phyloP scores from a whole-genome alignment of 768 basidiomycete genomes.

The Agrocybe chaxingu region DNA sequence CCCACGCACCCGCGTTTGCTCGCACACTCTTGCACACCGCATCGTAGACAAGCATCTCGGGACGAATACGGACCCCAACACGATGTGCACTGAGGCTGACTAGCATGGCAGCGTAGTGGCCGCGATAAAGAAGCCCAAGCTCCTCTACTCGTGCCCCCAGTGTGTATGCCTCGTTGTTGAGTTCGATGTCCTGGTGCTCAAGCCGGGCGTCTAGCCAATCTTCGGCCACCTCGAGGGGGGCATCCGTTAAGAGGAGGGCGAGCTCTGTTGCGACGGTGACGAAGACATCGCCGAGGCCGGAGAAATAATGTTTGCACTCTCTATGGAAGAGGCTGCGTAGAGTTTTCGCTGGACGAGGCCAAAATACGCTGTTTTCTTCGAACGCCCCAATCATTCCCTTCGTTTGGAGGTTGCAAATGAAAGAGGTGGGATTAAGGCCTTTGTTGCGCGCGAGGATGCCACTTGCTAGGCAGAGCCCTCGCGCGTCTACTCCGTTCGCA shows the following conservation, averaged over 20 bases:
- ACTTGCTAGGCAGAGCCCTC: constrained; percentile 6
- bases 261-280: constrained; percentile 8
- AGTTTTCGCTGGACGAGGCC: constrained; percentile 9
- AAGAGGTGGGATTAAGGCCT: constrained; percentile 4
- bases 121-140: constrained; percentile 1
- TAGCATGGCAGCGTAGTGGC: constrained; percentile 3
- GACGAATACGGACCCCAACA: background rate
- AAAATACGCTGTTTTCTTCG: constrained; percentile 8
- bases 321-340: constrained; percentile 6
- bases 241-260: constrained; percentile 7
- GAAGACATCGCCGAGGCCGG: constrained; percentile 2
- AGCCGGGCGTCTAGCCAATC: constrained; percentile 5
- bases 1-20: background rate
- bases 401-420: constrained; percentile 8
- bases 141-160: background rate
- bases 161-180: background rate
- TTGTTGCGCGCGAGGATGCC: constrained; percentile 11
- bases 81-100: constrained; percentile 2
- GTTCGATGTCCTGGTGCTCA: constrained; percentile 4
- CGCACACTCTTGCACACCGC: constrained; percentile 1
- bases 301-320: constrained; percentile 7
- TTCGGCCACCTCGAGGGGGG: constrained; percentile 1
- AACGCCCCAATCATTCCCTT: constrained; percentile 1
- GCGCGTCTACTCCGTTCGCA: background rate
- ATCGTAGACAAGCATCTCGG: constrained; percentile 4